phyloP scores from a whole-genome alignment of 768 basidiomycete genomes.

The Leccinum longicurvipes region DNA sequence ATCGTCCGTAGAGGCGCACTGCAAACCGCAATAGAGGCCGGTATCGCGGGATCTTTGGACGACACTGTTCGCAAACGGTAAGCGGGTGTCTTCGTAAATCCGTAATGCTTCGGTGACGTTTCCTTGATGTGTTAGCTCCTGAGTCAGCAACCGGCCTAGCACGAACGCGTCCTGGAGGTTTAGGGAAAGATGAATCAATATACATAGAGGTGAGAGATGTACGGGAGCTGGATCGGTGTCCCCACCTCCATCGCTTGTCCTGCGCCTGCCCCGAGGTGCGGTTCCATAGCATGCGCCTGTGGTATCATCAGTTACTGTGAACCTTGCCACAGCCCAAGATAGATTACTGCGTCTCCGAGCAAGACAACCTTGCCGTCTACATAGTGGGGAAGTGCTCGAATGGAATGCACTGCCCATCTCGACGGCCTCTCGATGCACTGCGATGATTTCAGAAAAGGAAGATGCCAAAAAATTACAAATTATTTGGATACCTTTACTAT shows the following conservation, averaged over 20 bases:
- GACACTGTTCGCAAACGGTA: slow-evolving; percentile 28
- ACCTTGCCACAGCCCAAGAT: not conserved
- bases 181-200: not conserved
- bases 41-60: slow-evolving; percentile 13
- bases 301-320: not conserved
- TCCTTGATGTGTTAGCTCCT: slow-evolving; percentile 15
- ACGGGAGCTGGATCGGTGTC: not conserved
- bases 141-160: slow-evolving; percentile 28
- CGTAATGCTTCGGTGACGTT: slow-evolving; percentile 29
- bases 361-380: slow-evolving; percentile 40
- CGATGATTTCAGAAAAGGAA: not conserved
- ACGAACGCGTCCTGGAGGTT: slow-evolving; percentile 28
- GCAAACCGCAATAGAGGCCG: slow-evolving; percentile 26
- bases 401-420: slow-evolving; percentile 42
- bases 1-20: not conserved
- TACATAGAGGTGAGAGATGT: too few species aligned
- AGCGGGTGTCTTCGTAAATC: slow-evolving; percentile 32
- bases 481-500: slow-evolving; percentile 11
- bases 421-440: slow-evolving; percentile 37
- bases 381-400: slow-evolving; percentile 40
- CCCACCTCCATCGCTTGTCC: slow-evolving; percentile 50
- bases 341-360: slow-evolving; percentile 47
- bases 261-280: slow-evolving; percentile 47
- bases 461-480: too few species aligned
- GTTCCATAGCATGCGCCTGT: slow-evolving; percentile 47